Conservation (phyloP, 2,329 filamentous ascomycete genomes). For the Ascochyta lentis region DNA sequence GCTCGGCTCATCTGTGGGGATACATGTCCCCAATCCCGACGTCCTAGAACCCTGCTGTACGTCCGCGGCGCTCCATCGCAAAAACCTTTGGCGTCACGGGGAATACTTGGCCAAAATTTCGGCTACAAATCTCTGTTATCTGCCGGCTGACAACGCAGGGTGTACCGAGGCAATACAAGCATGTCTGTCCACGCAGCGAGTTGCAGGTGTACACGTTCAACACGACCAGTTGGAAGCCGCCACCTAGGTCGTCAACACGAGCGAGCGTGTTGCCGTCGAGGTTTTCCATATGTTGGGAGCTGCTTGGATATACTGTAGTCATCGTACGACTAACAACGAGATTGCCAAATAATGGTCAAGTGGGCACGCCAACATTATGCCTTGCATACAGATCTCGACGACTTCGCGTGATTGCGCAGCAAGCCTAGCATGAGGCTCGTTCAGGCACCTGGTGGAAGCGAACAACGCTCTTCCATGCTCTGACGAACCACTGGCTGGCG, state of each 20-base stretch:
- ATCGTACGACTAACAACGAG: not conserved
- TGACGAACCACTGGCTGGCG: conserved; percentile 4
- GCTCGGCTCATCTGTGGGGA: conserved; percentile 26
- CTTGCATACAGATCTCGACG: not conserved
- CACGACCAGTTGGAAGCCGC: not conserved
- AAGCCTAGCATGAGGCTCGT: conserved; percentile 1
- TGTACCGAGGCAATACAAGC: not conserved
- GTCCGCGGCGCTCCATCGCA: conserved; percentile 5
- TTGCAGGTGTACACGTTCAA: not conserved
- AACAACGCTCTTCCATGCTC: not conserved
- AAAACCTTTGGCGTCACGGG: not conserved
- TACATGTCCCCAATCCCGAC: conserved; percentile 2
- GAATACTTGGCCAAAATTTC: not conserved
- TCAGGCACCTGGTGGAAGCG: not conserved
- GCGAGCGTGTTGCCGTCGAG: not conserved
- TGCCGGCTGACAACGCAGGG: conserved; percentile 4
- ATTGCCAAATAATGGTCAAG: not conserved
- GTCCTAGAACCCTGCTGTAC: conserved; percentile 14
- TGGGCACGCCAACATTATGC: not conserved
- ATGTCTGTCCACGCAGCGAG: not conserved
- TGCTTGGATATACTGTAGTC: not conserved
- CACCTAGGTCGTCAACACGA: conserved; percentile 1
- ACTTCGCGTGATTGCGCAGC: not conserved
- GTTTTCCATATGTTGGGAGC: not conserved
- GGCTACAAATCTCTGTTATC: not conserved